A percentile compares a stretch with the other conserved stretches of the same genome.
These are phyloP conservation scores for Nematocida ausubeli DNA, from an alignment of 371 early-diverging fungal species.

Conservation along the genomic window DNA sequence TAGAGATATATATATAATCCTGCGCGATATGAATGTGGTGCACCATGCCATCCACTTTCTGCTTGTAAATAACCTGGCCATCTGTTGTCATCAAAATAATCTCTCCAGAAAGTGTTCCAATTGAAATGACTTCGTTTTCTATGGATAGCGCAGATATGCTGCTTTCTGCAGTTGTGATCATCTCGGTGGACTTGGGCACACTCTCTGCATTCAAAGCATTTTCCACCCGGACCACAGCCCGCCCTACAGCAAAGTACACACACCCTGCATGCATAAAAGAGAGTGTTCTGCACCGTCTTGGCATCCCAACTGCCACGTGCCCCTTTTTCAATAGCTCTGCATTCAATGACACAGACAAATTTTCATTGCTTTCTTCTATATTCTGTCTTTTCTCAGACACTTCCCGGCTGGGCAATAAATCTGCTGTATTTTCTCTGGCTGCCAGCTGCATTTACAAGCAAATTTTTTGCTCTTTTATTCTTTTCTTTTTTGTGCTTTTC, in stretches of 20 bases:
- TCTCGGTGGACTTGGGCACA: background rate
- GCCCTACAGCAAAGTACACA: conserved; percentile 3
- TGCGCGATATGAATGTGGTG: background rate
- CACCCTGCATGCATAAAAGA: background rate
- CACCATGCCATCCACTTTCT: background rate
- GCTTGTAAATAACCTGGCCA: background rate
- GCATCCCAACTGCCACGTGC: background rate
- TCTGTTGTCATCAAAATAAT: background rate
- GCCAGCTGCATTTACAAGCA: background rate
- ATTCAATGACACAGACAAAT: no score
- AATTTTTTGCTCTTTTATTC: background rate
- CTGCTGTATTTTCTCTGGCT: background rate
- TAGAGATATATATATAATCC: background rate
- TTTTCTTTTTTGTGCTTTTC: background rate
- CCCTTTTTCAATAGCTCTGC: no score
- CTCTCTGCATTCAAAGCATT: background rate
- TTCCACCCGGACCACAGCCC: background rate
- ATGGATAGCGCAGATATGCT: background rate
- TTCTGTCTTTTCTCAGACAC: no score
- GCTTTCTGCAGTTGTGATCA: background rate
- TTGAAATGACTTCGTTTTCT: background rate
- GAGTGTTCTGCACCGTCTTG: background rate
- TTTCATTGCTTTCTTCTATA: no score
- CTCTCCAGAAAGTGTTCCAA: conserved; percentile 2
- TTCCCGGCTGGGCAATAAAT: background rate